These are phyloP conservation scores for Pseudotulostoma volvatum DNA, from an alignment of 495 filamentous ascomycete genomes.

Conservation along the genomic window DNA sequence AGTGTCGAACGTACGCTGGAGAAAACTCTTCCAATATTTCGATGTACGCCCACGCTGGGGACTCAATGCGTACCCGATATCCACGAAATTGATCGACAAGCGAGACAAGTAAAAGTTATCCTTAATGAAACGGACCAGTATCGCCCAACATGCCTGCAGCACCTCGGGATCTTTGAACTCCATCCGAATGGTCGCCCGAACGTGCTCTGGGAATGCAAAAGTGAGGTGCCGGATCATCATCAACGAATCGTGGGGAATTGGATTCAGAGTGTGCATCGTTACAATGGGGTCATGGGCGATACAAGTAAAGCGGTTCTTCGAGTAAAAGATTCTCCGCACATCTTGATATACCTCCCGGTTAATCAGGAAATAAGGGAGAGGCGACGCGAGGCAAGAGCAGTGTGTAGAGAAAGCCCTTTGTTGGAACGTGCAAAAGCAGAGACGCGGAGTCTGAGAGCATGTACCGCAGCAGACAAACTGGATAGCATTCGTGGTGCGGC, in stretches of 20 bases:
- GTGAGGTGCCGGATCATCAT: background rate
- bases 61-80: background rate
- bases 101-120: background rate
- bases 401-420: conserved; percentile 12
- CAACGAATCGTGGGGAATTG: background rate
- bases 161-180: background rate
- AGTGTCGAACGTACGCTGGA: background rate
- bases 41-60: background rate
- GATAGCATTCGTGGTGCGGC: conserved; percentile 7
- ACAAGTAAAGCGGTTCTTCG: conserved; percentile 8
- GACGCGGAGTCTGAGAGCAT: background rate
- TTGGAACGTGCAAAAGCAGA: conserved; percentile 11
- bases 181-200: background rate
- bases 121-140: background rate
- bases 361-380: conserved; percentile 14
- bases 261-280: background rate
- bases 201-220: background rate
- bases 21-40: background rate
- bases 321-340: conserved; percentile 11
- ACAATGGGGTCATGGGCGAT: background rate
- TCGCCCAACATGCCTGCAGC: background rate
- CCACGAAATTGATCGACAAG: background rate
- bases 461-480: conserved; percentile 2
- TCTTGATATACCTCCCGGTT: conserved; percentile 12
- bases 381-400: conserved; percentile 13